phyloP scores from a whole-genome alignment of 306 rosid genomes.

The Parietaria judaica region DNA sequence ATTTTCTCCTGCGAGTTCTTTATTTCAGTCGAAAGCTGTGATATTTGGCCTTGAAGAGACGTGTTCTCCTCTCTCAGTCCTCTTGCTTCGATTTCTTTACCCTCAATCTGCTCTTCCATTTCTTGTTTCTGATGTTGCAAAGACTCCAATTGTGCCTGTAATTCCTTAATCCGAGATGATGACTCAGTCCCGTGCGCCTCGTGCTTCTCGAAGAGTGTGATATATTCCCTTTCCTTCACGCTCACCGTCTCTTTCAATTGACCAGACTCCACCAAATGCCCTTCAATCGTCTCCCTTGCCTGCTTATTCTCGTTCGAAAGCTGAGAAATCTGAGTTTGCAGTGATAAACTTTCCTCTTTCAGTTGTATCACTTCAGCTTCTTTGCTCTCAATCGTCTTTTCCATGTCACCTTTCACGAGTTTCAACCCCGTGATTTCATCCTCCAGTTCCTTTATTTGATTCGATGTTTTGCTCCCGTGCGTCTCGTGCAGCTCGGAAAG shows the following conservation, averaged over 20 bases:
- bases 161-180: slow-evolving; percentile 29
- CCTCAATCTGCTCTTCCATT: slow-evolving; percentile 34
- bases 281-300: slow-evolving; percentile 37
- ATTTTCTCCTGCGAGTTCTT: slow-evolving; percentile 38
- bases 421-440: slow-evolving; percentile 31
- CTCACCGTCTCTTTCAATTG: slow-evolving; percentile 47
- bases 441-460: slow-evolving; percentile 37
- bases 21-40: slow-evolving; percentile 44
- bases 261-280: slow-evolving; percentile 32
- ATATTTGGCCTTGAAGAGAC: slow-evolving; percentile 35
- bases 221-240: slow-evolving; percentile 44
- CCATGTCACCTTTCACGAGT: slow-evolving; percentile 37
- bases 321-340: slow-evolving; percentile 44
- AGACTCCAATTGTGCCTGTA: slow-evolving; percentile 35
- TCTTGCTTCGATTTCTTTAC: slow-evolving; percentile 38
- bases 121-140: slow-evolving; percentile 40
- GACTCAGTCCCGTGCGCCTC: slow-evolving; percentile 37
- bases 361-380: slow-evolving; percentile 38
- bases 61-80: too few species aligned
- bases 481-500: slow-evolving; percentile 47
- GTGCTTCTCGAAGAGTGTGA: slow-evolving; percentile 41
- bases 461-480: slow-evolving; percentile 33
- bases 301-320: slow-evolving; percentile 44
- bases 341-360: slow-evolving; percentile 35
- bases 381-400: slow-evolving; percentile 35